Evolutionary conservation across 2,329 filamentous ascomycete genomes (phyloP).

Genomic region (Tolypocladium tropicale): DNA sequence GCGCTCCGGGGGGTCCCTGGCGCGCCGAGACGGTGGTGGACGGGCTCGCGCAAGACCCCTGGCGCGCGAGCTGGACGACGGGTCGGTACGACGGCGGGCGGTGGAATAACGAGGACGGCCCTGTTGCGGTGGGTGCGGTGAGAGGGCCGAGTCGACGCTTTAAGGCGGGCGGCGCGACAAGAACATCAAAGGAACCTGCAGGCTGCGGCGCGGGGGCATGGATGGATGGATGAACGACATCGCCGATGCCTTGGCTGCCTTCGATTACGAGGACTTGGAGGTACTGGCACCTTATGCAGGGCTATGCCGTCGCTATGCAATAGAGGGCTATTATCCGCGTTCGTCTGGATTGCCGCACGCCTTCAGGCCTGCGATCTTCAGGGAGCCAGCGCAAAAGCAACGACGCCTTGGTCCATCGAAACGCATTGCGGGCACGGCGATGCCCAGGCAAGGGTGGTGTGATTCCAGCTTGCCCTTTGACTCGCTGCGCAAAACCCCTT

Average conservation of each 20-base stretch:
- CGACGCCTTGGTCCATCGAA: not conserved
- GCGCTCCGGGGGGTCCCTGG: not conserved
- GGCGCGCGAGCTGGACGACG: not conserved
- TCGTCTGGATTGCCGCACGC: not conserved
- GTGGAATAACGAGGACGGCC: not conserved
- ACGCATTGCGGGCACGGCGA: not conserved
- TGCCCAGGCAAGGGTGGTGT: not conserved
- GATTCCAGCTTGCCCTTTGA: not conserved
- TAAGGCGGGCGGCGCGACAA: not conserved
- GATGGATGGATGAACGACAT: not conserved
- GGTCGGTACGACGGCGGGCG: not conserved
- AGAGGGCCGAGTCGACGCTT: not conserved
- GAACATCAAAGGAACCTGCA: not conserved
- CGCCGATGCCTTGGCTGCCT: not conserved
- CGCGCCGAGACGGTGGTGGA: not conserved
- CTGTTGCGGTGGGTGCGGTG: not conserved
- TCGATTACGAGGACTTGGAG: too few species aligned
- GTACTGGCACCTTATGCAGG: too few species aligned
- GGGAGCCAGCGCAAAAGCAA: not conserved
- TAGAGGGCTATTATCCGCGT: not conserved
- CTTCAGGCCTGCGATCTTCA: not conserved
- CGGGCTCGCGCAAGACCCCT: not conserved
- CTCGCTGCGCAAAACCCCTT: not conserved
- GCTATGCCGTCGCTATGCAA: not conserved
- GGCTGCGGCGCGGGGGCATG: too few species aligned